Conservation (phyloP, 1,284 basidiomycete species). For the Ceratobasidium sp. region DNA sequence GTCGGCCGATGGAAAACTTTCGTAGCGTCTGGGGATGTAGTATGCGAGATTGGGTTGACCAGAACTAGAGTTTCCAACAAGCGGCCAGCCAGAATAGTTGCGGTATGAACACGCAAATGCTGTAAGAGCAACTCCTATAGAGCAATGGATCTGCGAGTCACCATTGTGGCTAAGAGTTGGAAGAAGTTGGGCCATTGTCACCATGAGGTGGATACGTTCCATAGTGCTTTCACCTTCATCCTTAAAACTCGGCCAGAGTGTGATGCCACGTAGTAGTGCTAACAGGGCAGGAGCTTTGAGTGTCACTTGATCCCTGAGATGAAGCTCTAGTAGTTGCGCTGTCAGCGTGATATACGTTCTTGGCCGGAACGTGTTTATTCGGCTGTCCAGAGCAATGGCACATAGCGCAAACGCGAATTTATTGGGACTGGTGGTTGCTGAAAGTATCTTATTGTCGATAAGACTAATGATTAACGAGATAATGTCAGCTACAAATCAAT, state of each 20-base stretch:
- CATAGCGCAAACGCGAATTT: too few relatives aligned
- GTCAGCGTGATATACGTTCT: background rate
- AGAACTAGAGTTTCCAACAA: too few relatives aligned
- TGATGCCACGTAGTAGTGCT: background rate
- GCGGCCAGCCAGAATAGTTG: conserved; percentile 4
- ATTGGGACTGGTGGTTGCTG: too few relatives aligned
- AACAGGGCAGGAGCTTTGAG: background rate
- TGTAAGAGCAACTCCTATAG: background rate
- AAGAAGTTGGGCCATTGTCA: background rate
- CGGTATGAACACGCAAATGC: background rate
- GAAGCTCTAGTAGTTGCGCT: background rate
- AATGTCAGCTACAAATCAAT: too few relatives aligned
- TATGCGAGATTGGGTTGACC: background rate
- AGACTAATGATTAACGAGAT: too few relatives aligned
- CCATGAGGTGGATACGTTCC: background rate
- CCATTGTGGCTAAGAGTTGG: background rate
- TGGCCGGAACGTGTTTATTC: background rate
- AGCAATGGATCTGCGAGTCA: background rate
- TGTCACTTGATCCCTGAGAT: background rate
- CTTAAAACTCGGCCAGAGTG: background rate
- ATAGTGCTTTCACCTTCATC: background rate
- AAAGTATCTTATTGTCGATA: too few relatives aligned
- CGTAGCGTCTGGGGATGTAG: background rate
- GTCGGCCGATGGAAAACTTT: background rate
- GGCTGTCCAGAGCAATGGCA: too few relatives aligned